Evolutionary conservation across 164 flowering plant genomes (phyloP).

Genomic region (Brasenia schreberi): DNA sequence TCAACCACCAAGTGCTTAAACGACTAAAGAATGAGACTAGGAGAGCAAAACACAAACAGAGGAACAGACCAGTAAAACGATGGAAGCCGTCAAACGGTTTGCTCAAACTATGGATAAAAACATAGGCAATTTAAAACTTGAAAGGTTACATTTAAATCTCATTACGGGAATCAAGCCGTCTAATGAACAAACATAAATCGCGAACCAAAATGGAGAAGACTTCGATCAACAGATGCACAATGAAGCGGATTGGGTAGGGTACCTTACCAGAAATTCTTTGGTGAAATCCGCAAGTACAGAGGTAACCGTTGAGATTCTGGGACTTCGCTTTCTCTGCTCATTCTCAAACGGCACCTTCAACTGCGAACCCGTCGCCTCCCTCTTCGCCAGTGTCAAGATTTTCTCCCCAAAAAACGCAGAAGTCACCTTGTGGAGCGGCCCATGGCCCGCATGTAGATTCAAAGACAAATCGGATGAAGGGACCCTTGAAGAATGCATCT

Average conservation of each 20-base stretch:
- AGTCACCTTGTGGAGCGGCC: not conserved
- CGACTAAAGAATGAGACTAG: too few species aligned
- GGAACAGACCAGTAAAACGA: too few species aligned
- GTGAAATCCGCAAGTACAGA: not conserved
- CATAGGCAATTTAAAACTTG: too few species aligned
- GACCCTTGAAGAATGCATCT: not conserved
- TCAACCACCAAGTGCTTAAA: too few species aligned
- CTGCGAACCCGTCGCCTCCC: not conserved
- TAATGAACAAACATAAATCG: not conserved
- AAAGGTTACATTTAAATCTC: too few species aligned
- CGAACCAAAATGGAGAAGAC: not conserved
- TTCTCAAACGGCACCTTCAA: not conserved
- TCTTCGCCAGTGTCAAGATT: not conserved
- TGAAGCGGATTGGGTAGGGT: not conserved
- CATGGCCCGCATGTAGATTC: not conserved
- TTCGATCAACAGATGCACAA: too few species aligned
- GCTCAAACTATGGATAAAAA: too few species aligned
- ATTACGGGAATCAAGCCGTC: too few species aligned
- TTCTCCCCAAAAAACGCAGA: not conserved
- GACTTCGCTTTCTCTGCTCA: not conserved
- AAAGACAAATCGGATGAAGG: not conserved
- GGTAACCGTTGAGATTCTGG: not conserved
- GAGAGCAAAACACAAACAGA: too few species aligned
- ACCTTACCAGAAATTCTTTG: not conserved
- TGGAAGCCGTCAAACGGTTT: too few species aligned